phyloP scores from a whole-genome alignment of 176 grass and related monocot species.

The Tillandsia leiboldiana region DNA sequence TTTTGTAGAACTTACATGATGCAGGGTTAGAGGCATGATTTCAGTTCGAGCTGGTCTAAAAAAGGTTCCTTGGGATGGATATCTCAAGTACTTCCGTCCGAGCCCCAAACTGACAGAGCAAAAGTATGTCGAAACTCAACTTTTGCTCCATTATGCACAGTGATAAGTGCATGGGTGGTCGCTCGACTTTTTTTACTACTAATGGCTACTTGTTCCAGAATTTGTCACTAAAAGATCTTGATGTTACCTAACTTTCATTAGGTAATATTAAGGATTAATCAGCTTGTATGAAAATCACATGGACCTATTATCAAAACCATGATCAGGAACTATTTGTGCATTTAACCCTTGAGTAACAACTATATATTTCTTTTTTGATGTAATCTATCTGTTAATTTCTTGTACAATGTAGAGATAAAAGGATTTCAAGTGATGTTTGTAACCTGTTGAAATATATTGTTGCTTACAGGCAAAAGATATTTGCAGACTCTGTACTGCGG shows the following conservation, averaged over 20 bases:
- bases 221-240: no score
- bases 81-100: slow-evolving; percentile 86
- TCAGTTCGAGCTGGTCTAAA: slow-evolving; percentile 84
- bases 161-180: neutral
- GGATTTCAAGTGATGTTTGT: neutral
- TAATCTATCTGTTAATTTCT: no score
- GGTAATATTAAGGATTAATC: no score
- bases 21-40: slow-evolving; percentile 96
- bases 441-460: neutral
- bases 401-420: no score
- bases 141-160: neutral
- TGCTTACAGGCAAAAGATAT: slow-evolving; percentile 85
- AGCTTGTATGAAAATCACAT: no score
- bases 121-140: slow-evolving; percentile 40
- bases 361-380: no score
- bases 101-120: slow-evolving; percentile 93
- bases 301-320: no score
- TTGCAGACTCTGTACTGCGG: slow-evolving; percentile 73
- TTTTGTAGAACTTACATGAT: slow-evolving; percentile 17
- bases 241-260: no score
- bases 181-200: no score
- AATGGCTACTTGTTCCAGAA: no score
- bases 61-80: slow-evolving; percentile 98
- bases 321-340: no score
- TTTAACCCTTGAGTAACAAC: no score